These are phyloP conservation scores for Phytophthora boehmeriae DNA, from an alignment of 352 stramenopile genomes.

Conservation along the genomic window DNA sequence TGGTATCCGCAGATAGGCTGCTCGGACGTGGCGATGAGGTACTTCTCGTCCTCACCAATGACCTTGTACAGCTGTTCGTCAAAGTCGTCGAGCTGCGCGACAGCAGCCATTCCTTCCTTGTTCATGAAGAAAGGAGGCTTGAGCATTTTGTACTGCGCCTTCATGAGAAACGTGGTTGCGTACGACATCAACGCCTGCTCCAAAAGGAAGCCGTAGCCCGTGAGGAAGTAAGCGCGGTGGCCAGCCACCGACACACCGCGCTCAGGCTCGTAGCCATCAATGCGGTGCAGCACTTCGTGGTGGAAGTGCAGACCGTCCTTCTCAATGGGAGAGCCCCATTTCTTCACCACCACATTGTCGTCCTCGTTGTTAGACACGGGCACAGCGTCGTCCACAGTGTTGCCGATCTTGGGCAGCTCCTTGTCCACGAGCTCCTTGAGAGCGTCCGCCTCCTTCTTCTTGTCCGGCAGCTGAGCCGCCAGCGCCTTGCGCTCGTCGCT, in stretches of 20 bases:
- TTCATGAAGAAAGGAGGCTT: constrained; percentile 99
- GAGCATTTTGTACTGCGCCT: constrained; percentile 96
- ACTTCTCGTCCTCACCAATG: constrained; percentile 97
- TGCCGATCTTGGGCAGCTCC: constrained; percentile 94
- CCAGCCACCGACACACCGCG: constrained; percentile 95
- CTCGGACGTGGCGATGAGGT: constrained; percentile 99
- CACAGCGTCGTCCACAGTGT: constrained; percentile 96
- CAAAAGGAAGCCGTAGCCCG: constrained; percentile 97
- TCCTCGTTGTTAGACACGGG: constrained; percentile 97
- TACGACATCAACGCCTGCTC: constrained; percentile 99
- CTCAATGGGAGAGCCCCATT: constrained; percentile 74
- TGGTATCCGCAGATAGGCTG: constrained; percentile 99
- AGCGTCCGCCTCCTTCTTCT: constrained; percentile 82
- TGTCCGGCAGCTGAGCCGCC: constrained; percentile 63
- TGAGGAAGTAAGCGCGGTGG: constrained; percentile 99
- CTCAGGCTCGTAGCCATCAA: constrained; percentile 99
- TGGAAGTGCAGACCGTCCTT: constrained; percentile 92
- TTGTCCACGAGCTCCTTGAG: constrained; percentile 78
- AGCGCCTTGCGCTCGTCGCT: constrained; percentile 84
- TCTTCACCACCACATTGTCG: constrained; percentile 93
- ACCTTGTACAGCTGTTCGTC: constrained; percentile 99
- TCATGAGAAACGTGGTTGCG: constrained; percentile 96
- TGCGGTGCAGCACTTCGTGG: constrained; percentile 97
- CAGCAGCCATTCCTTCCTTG: constrained; percentile 98
- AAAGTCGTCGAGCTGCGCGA: constrained; percentile 99